Conservation (phyloP, 805 yeast genomes). For the Maudiozyma bulderi region DNA sequence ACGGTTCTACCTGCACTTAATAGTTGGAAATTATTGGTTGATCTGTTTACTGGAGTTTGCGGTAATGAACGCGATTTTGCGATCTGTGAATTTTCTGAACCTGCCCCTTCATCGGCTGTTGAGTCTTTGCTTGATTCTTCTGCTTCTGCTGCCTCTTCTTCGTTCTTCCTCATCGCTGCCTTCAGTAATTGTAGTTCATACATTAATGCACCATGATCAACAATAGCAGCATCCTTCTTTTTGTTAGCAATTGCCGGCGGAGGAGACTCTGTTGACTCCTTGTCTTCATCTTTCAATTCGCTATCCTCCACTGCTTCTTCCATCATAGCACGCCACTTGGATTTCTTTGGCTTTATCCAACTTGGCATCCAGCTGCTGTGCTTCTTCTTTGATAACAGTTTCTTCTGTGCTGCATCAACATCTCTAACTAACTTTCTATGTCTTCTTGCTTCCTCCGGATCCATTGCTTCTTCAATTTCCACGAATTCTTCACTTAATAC, state of each 20-base stretch:
- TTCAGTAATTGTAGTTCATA: conserved; percentile 19
- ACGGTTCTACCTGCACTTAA: conserved; percentile 25
- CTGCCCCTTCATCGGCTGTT: neutral
- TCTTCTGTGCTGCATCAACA: conserved; percentile 74
- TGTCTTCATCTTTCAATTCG: conserved; percentile 8
- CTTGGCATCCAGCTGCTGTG: conserved; percentile 34
- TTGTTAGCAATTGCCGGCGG: conserved; percentile 3
- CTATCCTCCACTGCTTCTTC: conserved; percentile 32
- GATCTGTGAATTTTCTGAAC: neutral
- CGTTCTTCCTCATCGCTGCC: conserved; percentile 18
- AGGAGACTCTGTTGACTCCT: conserved; percentile 1
- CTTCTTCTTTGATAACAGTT: conserved; percentile 36
- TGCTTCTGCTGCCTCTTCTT: conserved; percentile 1
- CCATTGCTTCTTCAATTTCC: conserved; percentile 86
- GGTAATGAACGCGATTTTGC: neutral
- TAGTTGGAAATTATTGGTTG: conserved; percentile 19
- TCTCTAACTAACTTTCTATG: conserved; percentile 76
- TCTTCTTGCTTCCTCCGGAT: conserved; percentile 75
- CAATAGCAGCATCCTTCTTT: conserved; percentile 18
- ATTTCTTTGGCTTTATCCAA: conserved; percentile 43
- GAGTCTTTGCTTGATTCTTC: neutral
- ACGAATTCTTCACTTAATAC: conserved; percentile 84
- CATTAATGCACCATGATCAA: conserved; percentile 25
- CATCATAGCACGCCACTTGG: conserved; percentile 58
- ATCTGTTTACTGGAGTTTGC: conserved; percentile 1